phyloP scores from a whole-genome alignment of 306 rosid species.

The Pueraria montana region DNA sequence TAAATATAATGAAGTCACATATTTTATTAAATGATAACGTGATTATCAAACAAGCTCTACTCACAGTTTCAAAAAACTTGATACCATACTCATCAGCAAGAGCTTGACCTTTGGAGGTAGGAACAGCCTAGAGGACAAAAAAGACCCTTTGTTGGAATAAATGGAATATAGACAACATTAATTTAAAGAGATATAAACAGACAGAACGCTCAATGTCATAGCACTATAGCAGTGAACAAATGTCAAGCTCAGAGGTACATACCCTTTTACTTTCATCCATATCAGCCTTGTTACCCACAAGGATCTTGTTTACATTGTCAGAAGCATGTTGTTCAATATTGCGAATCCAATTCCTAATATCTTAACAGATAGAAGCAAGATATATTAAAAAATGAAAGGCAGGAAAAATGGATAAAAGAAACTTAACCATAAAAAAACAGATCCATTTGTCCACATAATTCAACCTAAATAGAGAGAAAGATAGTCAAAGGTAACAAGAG shows the following conservation, averaged over 20 bases:
- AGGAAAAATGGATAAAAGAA: background rate
- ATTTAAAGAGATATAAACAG: background rate
- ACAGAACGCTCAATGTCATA: slow-evolving; percentile 20
- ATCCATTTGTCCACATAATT: slow-evolving; percentile 12
- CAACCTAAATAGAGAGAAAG: background rate
- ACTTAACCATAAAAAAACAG: background rate
- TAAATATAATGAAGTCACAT: slow-evolving; percentile 28
- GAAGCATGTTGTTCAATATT: slow-evolving; percentile 85
- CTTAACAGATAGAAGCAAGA: slow-evolving; percentile 49
- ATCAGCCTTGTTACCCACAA: slow-evolving; percentile 85
- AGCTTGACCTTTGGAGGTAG: slow-evolving; percentile 84
- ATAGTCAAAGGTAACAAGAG: background rate
- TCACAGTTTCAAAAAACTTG: slow-evolving; percentile 85
- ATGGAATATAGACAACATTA: slow-evolving; percentile 20
- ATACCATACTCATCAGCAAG: slow-evolving; percentile 88
- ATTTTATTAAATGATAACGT: slow-evolving; percentile 16
- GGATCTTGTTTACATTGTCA: slow-evolving; percentile 76
- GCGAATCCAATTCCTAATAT: slow-evolving; percentile 84
- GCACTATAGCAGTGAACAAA: background rate
- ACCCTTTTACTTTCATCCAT: slow-evolving; percentile 87
- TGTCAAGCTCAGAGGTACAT: slow-evolving; percentile 33
- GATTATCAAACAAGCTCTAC: slow-evolving; percentile 46
- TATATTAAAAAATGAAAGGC: slow-evolving; percentile 24
- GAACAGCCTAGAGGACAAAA: slow-evolving; percentile 67
- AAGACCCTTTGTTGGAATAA: slow-evolving; percentile 13